Evolutionary conservation across 306 rosid genomes (phyloP), one percentile per base, ranked within the genome.

Genomic region (Rubus idaeus): DNA sequence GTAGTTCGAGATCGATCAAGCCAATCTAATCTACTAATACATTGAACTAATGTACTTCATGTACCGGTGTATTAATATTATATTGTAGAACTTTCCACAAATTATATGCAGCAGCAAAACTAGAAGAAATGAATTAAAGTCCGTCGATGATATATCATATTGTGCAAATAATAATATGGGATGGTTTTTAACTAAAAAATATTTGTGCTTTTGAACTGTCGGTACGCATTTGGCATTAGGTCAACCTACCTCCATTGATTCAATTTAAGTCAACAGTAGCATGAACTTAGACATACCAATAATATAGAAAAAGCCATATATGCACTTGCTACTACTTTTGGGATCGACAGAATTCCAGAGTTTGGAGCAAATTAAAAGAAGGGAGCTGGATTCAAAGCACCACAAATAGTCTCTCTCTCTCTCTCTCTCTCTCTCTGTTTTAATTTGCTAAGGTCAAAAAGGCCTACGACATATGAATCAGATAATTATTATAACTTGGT

Each of bases 391-490:
- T 60, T 60, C 66, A 70, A 30, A 50, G 39, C 64, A 53, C 49
- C 64, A 46, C 50, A 26, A 60, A 68, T 44, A 45, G 1, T 3
- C 6, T 72, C 35, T 30, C 35, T 30, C 35, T 30, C 35, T 30
- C 35, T 30, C 35, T 30, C 35, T 30, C 35, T 30, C 35, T 30
- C 35, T 23, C 26, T 23, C 26, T 23, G 26, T 23, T 23, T 23
- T 23, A 30, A 9, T 18, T 12, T 11, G 60, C 30, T 44, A 58
- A 75, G 86, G 86, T 76, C 79, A 79, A 79, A 83, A 85, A 35
- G 75, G 46, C 56, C 23, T 16, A 1, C 12, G 13, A 64, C 40
- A 0, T 52, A 82, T 64, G 30, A 1, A 26, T 26, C 30, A 1
- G 1, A 26, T 26, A 30, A 30, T 30, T 30, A 30, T 30, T 30